Evolutionary conservation across 202 grass and related monocot genomes (phyloP), one percentile per base, ranked within the genome.

Genomic region (Carex sylvatica): DNA sequence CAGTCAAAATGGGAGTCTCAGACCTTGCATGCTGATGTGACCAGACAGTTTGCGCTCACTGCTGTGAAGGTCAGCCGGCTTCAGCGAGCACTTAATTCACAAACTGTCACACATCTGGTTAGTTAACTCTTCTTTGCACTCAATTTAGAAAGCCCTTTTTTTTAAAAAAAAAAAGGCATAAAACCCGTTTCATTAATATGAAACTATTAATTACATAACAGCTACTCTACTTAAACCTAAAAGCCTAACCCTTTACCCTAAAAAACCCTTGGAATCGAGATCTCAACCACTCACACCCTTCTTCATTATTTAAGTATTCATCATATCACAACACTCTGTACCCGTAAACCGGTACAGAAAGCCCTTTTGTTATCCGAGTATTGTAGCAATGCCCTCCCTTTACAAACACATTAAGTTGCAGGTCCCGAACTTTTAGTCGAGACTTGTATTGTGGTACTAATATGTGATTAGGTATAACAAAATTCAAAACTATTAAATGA

Each of bases 71-170:
- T 88, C 63, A 99, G 96, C 78, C 94, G 96, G 84, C 91, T 76
- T 38, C 89, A 93, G 52, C 42, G 80, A 90, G 91, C 87, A 82
- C 77, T 90, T 56, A 90, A 93, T 88, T 79, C 86, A 76, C 88
- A 96, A 84, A 86, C 85, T 31, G 84, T 87, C 30, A 88, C 69
- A 42, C 91, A 99, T 90, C 88, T 99, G 93, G 96, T 98, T 92
- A 2, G 81, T 72, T 28, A 36, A 36, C 2, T 38, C 14, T 36
- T 59, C 6, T 59, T 59, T 59, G 74, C 52, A 77, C 28, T 75
- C 14, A n/a, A 18, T 31, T 16, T 74, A 31, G 8, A 36, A 76
- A 33, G 8, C 14, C 36, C 53, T 28, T 35, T 19, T 77, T 19
- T 6, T 33, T 77, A 1, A 36, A 16, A 1, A 5, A 38, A 40